Conservation (phyloP, 192 early-diverging fungal species). For the Pecoramyces ruminantium region DNA sequence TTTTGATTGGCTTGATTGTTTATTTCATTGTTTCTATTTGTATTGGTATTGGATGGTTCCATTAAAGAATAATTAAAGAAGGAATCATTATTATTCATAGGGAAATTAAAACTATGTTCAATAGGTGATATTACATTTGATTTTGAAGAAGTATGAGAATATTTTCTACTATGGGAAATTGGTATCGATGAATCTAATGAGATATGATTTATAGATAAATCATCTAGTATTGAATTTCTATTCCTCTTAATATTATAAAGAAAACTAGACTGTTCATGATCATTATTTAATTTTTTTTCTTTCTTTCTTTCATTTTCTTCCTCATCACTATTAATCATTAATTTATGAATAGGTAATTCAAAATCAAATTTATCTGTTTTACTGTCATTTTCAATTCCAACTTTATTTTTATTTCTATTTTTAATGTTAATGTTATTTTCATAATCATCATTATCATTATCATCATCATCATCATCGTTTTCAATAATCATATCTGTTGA, state of each 20-base stretch:
- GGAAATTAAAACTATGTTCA: neutral
- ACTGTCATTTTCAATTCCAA: too few relatives aligned
- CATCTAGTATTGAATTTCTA: neutral
- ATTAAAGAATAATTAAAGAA: neutral
- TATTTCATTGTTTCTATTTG: neutral
- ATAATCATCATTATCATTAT: too few relatives aligned
- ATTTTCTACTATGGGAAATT: neutral
- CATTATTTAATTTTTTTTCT: too few relatives aligned
- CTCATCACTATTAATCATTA: too few relatives aligned
- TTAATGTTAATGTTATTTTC: too few relatives aligned
- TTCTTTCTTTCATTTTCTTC: too few relatives aligned
- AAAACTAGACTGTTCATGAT: neutral
- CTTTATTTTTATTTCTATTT: too few relatives aligned
- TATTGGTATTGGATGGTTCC: neutral
- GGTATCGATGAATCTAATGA: too few relatives aligned
- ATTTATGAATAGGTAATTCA: too few relatives aligned
- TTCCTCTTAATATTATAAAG: neutral
- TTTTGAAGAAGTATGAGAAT: neutral
- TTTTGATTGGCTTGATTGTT: too few relatives aligned
- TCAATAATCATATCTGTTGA: neutral
- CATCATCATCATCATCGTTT: neutral
- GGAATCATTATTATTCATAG: neutral
- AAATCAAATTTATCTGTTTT: too few relatives aligned
- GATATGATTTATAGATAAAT: neutral
- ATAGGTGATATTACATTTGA: neutral